Conservation (phyloP, 129 eudicot species). For the Flaveria trinervia region DNA sequence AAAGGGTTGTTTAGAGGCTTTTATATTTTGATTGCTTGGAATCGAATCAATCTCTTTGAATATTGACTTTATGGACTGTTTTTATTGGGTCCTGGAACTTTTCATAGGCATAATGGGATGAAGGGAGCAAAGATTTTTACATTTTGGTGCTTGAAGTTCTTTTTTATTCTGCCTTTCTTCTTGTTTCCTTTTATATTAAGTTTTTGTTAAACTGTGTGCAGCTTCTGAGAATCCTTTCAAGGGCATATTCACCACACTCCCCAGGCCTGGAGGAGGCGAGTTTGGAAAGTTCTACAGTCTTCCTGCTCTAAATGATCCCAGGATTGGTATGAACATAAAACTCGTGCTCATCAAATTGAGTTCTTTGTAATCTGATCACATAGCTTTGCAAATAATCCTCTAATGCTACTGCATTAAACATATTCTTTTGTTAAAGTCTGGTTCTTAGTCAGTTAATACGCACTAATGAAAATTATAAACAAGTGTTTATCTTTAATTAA, state of each 20-base stretch:
- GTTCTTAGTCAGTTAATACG: not conserved
- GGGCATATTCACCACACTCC: conserved; percentile 79
- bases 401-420: not conserved
- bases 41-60: not conserved
- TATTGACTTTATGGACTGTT: not conserved
- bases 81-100: too few relatives aligned
- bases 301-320: conserved; percentile 94
- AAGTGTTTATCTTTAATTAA: not conserved
- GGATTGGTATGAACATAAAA: conserved; percentile 61
- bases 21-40: conserved; percentile 20
- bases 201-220: conserved; percentile 33
- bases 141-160: conserved; percentile 16
- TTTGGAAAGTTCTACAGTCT: conserved; percentile 97
- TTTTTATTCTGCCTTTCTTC: not conserved
- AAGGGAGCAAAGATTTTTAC: conserved; percentile 2
- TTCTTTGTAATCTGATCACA: not conserved
- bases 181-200: not conserved
- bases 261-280: conserved; percentile 97
- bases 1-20: not conserved
- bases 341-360: not conserved
- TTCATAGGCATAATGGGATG: not conserved
- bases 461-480: not conserved
- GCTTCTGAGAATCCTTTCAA: conserved; percentile 88
- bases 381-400: not conserved
- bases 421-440: not conserved